phyloP scores from a whole-genome alignment of 2,329 filamentous ascomycete species.

The Scedosporium apiospermum region DNA sequence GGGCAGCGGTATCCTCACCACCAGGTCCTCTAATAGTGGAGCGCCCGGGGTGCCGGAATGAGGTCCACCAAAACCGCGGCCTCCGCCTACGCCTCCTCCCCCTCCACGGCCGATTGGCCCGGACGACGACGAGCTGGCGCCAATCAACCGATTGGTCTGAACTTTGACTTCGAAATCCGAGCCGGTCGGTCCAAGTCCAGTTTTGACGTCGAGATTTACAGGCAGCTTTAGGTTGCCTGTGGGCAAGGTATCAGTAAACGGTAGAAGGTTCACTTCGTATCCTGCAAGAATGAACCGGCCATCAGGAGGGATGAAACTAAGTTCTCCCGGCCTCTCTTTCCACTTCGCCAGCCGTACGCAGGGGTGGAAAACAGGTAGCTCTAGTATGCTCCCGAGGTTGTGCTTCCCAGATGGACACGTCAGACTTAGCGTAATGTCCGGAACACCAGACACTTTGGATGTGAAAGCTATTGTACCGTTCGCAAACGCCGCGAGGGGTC shows the following conservation, averaged over 20 bases:
- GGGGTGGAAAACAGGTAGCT: conserved; percentile 90
- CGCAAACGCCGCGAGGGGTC: conserved; percentile 76
- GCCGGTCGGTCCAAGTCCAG: conserved; percentile 62
- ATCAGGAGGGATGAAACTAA: conserved; percentile 95
- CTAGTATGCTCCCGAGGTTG: conserved; percentile 63
- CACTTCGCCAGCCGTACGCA: conserved; percentile 86
- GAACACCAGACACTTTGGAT: conserved; percentile 86
- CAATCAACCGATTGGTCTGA: conserved; percentile 51
- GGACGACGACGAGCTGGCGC: conserved; percentile 31
- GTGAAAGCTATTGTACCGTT: conserved; percentile 93
- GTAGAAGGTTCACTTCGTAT: conserved; percentile 87
- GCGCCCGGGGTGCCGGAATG: conserved; percentile 46
- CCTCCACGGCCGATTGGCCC: conserved; percentile 23
- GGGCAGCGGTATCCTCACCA: conserved; percentile 71
- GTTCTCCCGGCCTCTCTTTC: conserved; percentile 77
- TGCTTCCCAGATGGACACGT: conserved; percentile 74
- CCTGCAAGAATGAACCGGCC: conserved; percentile 87
- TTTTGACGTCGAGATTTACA: conserved; percentile 71
- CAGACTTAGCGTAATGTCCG: conserved; percentile 76
- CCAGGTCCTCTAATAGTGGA: conserved; percentile 64
- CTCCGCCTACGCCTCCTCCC: conserved; percentile 20
- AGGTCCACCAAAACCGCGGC: conserved; percentile 23
- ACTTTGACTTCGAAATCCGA: conserved; percentile 85
- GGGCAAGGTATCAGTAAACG: conserved; percentile 50
- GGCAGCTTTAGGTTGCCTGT: conserved; percentile 67